Base-by-base conservation (phyloP, 2,329 filamentous ascomycete genomes). In the Ciborinia camelliae region DNA sequence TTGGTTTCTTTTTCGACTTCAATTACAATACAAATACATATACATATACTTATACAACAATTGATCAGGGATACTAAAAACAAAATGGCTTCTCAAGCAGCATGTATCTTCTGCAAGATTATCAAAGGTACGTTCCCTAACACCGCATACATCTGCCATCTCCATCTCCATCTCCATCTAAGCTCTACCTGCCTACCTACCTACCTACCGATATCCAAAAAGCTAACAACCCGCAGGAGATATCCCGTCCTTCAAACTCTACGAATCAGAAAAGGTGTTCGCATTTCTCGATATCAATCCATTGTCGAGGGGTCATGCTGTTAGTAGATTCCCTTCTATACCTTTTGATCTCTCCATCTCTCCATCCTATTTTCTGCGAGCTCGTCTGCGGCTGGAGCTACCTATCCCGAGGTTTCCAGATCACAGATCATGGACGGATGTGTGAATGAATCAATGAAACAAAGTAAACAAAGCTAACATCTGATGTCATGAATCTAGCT, bases 21-120 rank as follows among this genome's bases (percentile, higher is more conserved):
- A 18, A 8, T 48, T 52, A 10, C 20, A 14, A 35, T 52, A 39
- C n/a, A 28, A 35, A 20, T 28, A 9, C 39, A n/a, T n/a, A n/a
- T n/a, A n/a, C n/a, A n/a, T n/a, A n/a, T n/a, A n/a, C n/a, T n/a
- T n/a, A 57, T 5, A 30, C 26, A 5, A 58, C 4, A 23, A n/a
- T n/a, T n/a, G n/a, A n/a, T n/a, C n/a, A n/a, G n/a, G n/a, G n/a
- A n/a, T n/a, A n/a, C n/a, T n/a, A 15, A n/a, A 57, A 8, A 39
- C 20, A 47, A 32, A 23, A 58, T 58, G 55, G 41, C 55, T 6
- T 58, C 55, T 18, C 55, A 58, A 58, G 83, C 88, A 62, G 82
- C 89, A 68, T 99, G 95, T 77, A 92, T 98, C 75, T 99, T 99
- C 82, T 99, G 95, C 84, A 96, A 92, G 79, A 98, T 99, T 76